Base-by-base conservation (phyloP, 2,329 filamentous ascomycete genomes). In the Alternaria consortialis region DNA sequence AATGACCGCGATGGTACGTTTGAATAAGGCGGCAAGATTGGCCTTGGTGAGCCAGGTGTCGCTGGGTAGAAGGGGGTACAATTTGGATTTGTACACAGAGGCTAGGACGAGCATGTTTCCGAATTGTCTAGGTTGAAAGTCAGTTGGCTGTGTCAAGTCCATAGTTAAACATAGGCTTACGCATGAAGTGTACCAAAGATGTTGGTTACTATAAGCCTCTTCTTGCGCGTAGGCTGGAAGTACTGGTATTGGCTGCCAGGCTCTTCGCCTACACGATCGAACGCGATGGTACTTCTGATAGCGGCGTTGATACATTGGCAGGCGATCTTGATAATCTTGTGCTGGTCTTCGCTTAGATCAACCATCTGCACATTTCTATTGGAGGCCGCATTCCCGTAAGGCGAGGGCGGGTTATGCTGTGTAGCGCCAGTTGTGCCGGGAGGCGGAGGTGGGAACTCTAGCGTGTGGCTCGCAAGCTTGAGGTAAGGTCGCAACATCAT, bases 81-180 rank as follows among this genome's bases (percentile, higher is more conserved):
- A 67, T 7, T 69, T 69, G 47, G 94, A 91, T 63, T 85, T 86
- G 78, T 88, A 94, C 4, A 90, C 91, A 1, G 94, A 93, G 27
- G 92, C 88, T 3, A 99, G 86, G n/a, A 96, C 92, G 50, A 98
- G 84, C 73, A 97, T 87, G 76, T 98, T 98, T 60, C 95, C 94
- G 83, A 96, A 99, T 92, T 99, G 95, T 6, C 94, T 97, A 15
- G 5, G 46, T 60, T 23, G 25, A n/a, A 23, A 36, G 55, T 70
- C 64, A 71, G 59, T 40, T 51, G 32, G 40, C 12, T 44, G 17
- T 25, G 29, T 25, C 37, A 32, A 34, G 36, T 3, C 11, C 15
- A 34, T n/a, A 34, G 25, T n/a, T 7, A 46, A 15, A 23, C 9
- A 15, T 5, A 15, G 73, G 70, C 77, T 69, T 64, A 63, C 62